Conservation (phyloP, 2,329 filamentous ascomycete genomes). For the Aciculosporium take region DNA sequence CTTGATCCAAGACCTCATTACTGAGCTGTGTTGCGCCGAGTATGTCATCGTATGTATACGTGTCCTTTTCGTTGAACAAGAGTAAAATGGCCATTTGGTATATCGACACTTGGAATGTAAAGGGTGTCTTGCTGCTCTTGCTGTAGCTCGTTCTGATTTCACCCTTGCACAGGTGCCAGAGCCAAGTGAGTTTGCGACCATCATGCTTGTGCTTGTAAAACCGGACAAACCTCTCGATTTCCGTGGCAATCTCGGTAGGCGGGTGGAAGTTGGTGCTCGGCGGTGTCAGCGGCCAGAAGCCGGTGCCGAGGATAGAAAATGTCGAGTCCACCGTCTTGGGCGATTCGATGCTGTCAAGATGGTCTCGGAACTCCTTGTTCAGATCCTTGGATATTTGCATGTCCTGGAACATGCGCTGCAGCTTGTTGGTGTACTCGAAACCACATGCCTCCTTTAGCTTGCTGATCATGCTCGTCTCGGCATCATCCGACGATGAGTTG, state of each 20-base stretch:
- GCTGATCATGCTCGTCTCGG: conserved; percentile 98
- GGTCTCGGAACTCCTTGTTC: conserved; percentile 76
- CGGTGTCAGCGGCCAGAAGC: conserved; percentile 88
- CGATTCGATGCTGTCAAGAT: conserved; percentile 40
- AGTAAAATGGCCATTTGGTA: conserved; percentile 96
- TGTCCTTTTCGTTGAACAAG: conserved; percentile 85
- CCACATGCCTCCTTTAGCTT: conserved; percentile 97
- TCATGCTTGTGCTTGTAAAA: conserved; percentile 97
- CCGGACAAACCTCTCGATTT: conserved; percentile 74
- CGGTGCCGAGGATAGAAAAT: conserved; percentile 87
- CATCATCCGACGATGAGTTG: conserved; percentile 90
- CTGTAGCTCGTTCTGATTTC: conserved; percentile 90
- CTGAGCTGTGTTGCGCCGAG: conserved; percentile 65
- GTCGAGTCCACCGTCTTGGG: conserved; percentile 67
- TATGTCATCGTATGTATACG: conserved; percentile 77
- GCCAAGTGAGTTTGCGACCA: conserved; percentile 90
- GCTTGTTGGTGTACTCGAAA: conserved; percentile 98
- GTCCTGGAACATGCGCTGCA: conserved; percentile 99
- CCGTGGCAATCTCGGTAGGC: conserved; percentile 68
- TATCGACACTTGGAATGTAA: conserved; percentile 92
- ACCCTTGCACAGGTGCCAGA: conserved; percentile 97
- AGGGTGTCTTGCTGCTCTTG: conserved; percentile 77
- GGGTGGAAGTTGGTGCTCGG: conserved; percentile 82
- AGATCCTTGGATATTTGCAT: conserved; percentile 98
- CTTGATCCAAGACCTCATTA: conserved; percentile 73